Base-by-base conservation (phyloP, 108 stramenopile species). In the Nitzschia inconspicua region DNA sequence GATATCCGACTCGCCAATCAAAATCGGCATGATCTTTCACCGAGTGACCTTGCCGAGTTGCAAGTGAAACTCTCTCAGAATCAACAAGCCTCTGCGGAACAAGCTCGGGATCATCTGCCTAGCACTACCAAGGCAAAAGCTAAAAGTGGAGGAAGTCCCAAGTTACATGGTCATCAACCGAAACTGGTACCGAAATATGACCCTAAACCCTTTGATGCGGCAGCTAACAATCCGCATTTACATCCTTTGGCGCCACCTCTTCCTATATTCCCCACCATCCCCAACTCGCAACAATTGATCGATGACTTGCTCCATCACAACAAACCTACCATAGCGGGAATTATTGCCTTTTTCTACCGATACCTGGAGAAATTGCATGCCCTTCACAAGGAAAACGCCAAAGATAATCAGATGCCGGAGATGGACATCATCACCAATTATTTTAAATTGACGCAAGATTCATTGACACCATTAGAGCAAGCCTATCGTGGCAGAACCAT, bases 401-500 rank as follows among this genome's bases (percentile, higher is more conserved):
- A 68, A 47, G 42, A 42, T 27, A 49, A 76, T n/a, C n/a, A 14
- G 76, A 61, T 8, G 55, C 47, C 0, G 28, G 49, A 9, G 50
- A 78, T n/a, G 10, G 55, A 71, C 27, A 63, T 79, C 18, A 48
- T 80, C 8, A 42, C 66, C 3, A 40, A 66, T 5, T 88, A 78
- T 53, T 82, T 77, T 53, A 59, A 57, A 1, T 6, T 83, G 8
- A 77, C 82, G 10, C 44, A 60, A 8, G 53, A 77, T 34, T 22
- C 77, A 44, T 51, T 88, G 5, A 37, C 25, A 1, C 74, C 79
- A 41, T 57, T 85, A 1, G 87, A 88, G 31, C 30, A 63, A 8
- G 75, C 66, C 6, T 88, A 88, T 47, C 65, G 77, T 18, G 78
- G 65, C 14, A 55, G 54, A 52, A 51, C 64, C 14, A 66, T 87